Base-by-base conservation (phyloP, 345 rosid genomes). In the Eutrema heterophyllum region DNA sequence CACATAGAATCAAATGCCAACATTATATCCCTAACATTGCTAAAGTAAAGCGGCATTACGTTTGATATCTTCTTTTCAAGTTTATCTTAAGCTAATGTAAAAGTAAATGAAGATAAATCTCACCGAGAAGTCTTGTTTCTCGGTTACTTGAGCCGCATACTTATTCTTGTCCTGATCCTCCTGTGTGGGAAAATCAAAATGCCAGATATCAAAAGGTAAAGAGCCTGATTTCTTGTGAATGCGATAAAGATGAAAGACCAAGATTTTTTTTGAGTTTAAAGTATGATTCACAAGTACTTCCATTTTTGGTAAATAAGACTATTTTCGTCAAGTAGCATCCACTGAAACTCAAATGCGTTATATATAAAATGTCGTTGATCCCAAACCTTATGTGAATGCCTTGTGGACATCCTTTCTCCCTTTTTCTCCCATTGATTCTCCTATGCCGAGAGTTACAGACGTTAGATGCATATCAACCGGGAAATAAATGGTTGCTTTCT, bases 391-490 rank as follows among this genome's bases (percentile, higher is more conserved):
- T 54, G 45, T 62, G 79, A 55, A 14, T 18, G 70, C 26, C 70
- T 75, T 68, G 70, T 3, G 40, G 79, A 13, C 38, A 5, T 12
- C 32, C 48, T 33, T 32, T 75, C 74, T 43, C 48, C 79, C 6
- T 67, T 60, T 2, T 12, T 67, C 72, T 74, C 78, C 74, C 68
- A 59, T 52, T 58, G 79, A 68, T 68, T 75, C 64, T 75, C 79
- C 79, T 75, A 60, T 4, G 12, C 18, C 12, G 0, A 56, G 10
- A 64, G 5, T n/a, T 6, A 51, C 35, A 10, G 1, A 45, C 45
- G 44, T 56, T 43, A 69, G 51, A 52, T 40, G 53, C 43, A 68
- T 10, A 67, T 10, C 24, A 0, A 13, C 1, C 15, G 2, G 13
- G 29, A 18, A 12, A 51, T 21, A 24, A 51, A 29, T 13, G 36